These are phyloP conservation scores for Pyrenophora tritici-repentis DNA, from an alignment of 2,329 filamentous ascomycete genomes.

Conservation along the genomic window DNA sequence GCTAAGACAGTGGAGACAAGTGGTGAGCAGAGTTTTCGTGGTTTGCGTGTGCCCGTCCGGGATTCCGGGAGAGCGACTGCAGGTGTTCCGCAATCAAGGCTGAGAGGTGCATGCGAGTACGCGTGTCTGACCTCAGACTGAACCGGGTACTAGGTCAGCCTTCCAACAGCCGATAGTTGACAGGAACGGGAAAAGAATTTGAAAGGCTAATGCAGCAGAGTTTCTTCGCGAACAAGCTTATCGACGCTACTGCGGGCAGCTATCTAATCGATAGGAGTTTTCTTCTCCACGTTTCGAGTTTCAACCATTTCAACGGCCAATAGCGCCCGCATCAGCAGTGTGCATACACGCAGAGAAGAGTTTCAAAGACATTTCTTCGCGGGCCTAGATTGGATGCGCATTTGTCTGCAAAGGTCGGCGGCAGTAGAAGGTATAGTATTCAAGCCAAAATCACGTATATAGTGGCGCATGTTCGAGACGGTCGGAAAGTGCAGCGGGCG, in stretches of 20 bases:
- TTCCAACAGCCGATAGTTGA: conserved; percentile 3
- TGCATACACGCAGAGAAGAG: no score
- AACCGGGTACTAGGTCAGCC: not conserved
- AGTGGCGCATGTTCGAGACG: no score
- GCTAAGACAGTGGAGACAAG: conserved; percentile 2
- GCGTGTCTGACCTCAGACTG: conserved; percentile 4
- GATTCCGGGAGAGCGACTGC: conserved; percentile 3
- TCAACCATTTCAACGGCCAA: conserved; percentile 3
- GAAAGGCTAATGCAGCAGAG: not conserved
- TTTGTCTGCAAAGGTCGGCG: not conserved
- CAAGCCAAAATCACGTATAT: no score
- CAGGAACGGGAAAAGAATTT: conserved; percentile 1
- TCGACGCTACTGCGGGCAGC: conserved; percentile 19
- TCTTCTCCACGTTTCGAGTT: conserved; percentile 18
- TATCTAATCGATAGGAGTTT: conserved; percentile 31
- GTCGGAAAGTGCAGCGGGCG: no score
- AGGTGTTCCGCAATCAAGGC: conserved; percentile 7
- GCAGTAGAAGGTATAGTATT: not conserved
- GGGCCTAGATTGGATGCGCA: no score
- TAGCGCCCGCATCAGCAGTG: conserved; percentile 7
- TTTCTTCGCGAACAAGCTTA: conserved; percentile 1
- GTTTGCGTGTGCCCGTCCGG: not conserved
- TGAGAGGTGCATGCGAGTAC: conserved; percentile 3
- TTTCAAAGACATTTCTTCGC: no score
- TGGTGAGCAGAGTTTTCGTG: conserved; percentile 6